These are phyloP conservation scores for Phycomyces nitens DNA, from an alignment of 192 early-diverging fungal species.

Conservation along the genomic window DNA sequence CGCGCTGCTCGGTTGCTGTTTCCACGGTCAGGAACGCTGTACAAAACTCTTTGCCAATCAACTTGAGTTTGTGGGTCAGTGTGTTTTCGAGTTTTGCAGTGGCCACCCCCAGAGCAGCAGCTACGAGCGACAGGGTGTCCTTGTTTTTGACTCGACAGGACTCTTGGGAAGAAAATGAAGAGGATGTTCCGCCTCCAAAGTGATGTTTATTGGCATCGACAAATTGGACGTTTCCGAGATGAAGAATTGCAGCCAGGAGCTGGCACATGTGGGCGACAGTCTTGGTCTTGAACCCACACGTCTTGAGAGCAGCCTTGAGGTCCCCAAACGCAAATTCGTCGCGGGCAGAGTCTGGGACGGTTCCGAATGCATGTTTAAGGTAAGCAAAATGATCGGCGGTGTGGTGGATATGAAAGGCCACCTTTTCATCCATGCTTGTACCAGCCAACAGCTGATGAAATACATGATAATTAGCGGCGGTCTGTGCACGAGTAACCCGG, in stretches of 20 bases:
- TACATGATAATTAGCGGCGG: slow-evolving; percentile 63
- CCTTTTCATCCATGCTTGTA: slow-evolving; percentile 69
- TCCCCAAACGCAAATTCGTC: slow-evolving; percentile 60
- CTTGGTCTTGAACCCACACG: slow-evolving; percentile 61
- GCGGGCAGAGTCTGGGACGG: slow-evolving; percentile 30
- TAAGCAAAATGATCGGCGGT: slow-evolving; percentile 54
- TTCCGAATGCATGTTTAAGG: slow-evolving; percentile 33
- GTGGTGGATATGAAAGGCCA: slow-evolving; percentile 56
- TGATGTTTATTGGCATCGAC: slow-evolving; percentile 49
- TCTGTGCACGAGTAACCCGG: slow-evolving; percentile 55
- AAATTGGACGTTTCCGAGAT: slow-evolving; percentile 89
- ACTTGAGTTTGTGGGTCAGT: slow-evolving; percentile 66
- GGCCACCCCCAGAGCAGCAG: slow-evolving; percentile 66
- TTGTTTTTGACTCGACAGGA: slow-evolving; percentile 66
- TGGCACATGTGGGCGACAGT: slow-evolving; percentile 79
- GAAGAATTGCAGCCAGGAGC: slow-evolving; percentile 83
- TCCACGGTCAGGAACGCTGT: slow-evolving; percentile 70
- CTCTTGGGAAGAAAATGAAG: slow-evolving; percentile 43
- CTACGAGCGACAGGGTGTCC: slow-evolving; percentile 55
- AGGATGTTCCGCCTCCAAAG: not conserved
- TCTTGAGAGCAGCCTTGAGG: slow-evolving; percentile 58
- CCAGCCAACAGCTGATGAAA: slow-evolving; percentile 87
- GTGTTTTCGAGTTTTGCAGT: slow-evolving; percentile 56
- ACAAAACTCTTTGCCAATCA: slow-evolving; percentile 69
- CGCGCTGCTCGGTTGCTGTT: slow-evolving; percentile 64